Conservation (phyloP, 2,329 filamentous ascomycete species). For the Aspergillus pseudoterreus region DNA sequence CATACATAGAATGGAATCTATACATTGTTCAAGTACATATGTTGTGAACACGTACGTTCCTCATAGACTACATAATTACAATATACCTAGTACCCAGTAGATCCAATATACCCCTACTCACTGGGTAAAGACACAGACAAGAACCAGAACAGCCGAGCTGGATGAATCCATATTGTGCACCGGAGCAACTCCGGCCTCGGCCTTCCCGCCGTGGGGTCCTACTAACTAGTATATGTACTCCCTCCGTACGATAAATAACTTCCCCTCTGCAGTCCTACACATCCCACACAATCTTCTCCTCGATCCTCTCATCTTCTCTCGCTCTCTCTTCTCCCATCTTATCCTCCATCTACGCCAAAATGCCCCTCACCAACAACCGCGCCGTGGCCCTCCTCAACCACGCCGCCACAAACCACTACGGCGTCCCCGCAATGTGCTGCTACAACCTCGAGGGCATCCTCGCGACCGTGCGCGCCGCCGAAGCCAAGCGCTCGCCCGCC, state of each 20-base stretch:
- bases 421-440: constrained; percentile 59
- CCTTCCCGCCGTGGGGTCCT: neutral
- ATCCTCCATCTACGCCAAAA: constrained; percentile 2
- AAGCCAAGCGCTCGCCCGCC: constrained; percentile 62
- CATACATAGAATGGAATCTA: too few species aligned
- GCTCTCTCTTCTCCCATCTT: neutral
- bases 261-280: constrained; percentile 1
- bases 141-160: neutral
- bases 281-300: neutral
- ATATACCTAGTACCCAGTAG: too few species aligned
- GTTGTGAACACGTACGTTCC: too few species aligned
- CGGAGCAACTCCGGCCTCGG: neutral
- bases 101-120: neutral
- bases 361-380: constrained; percentile 46
- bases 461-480: constrained; percentile 65
- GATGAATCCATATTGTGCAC: neutral
- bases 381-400: constrained; percentile 56
- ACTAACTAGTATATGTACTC: neutral
- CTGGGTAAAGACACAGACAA: neutral
- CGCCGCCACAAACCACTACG: constrained; percentile 54
- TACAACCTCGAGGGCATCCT: constrained; percentile 71
- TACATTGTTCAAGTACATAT: too few species aligned
- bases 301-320: neutral
- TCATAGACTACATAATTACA: too few species aligned
- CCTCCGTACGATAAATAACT: neutral